Base-by-base conservation (phyloP, 306 rosid genomes). In the Fragaria vesca region DNA sequence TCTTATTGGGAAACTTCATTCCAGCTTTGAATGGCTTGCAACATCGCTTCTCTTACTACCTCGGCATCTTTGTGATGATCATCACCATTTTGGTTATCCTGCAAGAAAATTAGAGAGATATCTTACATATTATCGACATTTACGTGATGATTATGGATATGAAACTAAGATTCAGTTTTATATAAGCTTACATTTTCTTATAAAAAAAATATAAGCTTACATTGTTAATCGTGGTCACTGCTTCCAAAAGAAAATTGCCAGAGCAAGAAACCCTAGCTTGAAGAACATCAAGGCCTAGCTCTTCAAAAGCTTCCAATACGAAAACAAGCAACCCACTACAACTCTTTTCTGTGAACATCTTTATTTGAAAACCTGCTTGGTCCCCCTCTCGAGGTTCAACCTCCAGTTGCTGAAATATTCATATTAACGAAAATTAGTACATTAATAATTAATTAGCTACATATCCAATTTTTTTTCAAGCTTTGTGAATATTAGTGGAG, bases 251-350 rank as follows among this genome's bases (percentile, higher is more conserved):
- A 48, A 88, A 90, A 60, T 36, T 82, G 51, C 81, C 72, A 2
- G 77, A 83, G 81, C 90, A 88, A 72, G 96, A 90, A 87, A 87
- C 89, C 93, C 96, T 85, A 87, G 96, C 91, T 13, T 88, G 89
- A 30, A 79, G 79, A 45, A 90, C 90, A 61, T 87, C 90, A 77
- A 90, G 96, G 48, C 89, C 91, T 30, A 90, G 78, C 76, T 84
- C 87, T 82, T 85, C 91, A 73, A 90, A 72, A 48, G 96, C 91
- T 84, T 90, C 93, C 76, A 90, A 76, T 36, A 90, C 66, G 81
- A 82, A 88, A 78, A 85, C 91, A 72, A 90, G 77, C 79, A 90
- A 77, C 17, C 93, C 96, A 8, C 79, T 32, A 52, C 96, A 85
- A 30, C 78, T 83, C 76, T 57, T 85, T 75, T 83, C 65, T 28